phyloP scores from a whole-genome alignment of 495 filamentous ascomycete species.

The Hypoxylon rickii region DNA sequence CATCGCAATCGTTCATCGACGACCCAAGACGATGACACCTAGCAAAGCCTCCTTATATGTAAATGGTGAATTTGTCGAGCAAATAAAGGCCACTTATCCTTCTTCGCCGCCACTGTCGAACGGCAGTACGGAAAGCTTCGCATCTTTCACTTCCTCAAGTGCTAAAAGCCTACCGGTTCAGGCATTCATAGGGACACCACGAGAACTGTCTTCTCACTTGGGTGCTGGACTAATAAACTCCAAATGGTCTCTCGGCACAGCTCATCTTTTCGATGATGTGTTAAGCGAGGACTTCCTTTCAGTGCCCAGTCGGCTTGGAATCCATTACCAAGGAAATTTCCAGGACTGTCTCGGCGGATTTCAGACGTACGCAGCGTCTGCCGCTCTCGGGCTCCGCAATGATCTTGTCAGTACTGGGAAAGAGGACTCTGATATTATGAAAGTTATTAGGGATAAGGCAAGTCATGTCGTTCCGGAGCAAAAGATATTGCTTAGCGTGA shows the following conservation, averaged over 20 bases:
- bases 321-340: constrained; percentile 91
- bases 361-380: constrained; percentile 95
- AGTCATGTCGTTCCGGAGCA: constrained; percentile 78
- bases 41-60: constrained; percentile 89
- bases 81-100: constrained; percentile 88
- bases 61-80: constrained; percentile 90
- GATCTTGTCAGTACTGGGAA: constrained; percentile 90
- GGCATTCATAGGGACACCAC: constrained; percentile 91
- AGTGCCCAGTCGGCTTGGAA: constrained; percentile 86
- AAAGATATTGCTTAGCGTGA: constrained; percentile 83
- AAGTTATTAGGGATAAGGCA: constrained; percentile 82
- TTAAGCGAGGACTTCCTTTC: constrained; percentile 91
- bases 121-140: constrained; percentile 62
- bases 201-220: constrained; percentile 80
- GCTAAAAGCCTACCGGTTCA: constrained; percentile 71
- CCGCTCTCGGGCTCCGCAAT: constrained; percentile 85
- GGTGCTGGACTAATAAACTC: constrained; percentile 77
- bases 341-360: constrained; percentile 96
- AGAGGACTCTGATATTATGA: constrained; percentile 88
- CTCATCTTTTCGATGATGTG: constrained; percentile 84
- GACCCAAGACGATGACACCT: constrained; percentile 71
- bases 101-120: constrained; percentile 65
- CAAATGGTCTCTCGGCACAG: constrained; percentile 85
- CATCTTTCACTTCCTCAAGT: constrained; percentile 60
- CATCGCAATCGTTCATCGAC: constrained; percentile 80